Percentiles rank a stretch among this genome's conserved stretches.
Conservation (phyloP, 805 yeast genomes). For the Monosporozyma aerobia region DNA sequence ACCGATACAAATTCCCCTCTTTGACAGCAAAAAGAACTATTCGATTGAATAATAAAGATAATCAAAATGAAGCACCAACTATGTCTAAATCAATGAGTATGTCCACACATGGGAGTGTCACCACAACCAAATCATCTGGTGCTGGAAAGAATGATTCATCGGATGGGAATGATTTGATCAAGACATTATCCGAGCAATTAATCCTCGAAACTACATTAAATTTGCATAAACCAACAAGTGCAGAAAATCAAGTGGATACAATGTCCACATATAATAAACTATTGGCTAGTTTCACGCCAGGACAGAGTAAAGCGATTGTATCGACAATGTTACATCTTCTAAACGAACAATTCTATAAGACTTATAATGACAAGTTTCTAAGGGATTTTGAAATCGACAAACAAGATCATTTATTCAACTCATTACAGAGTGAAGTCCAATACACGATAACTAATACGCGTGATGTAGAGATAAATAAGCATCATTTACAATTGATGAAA, state of each 20-base stretch:
- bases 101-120: neutral
- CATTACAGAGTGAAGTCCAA: slow-evolving; percentile 79
- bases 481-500: slow-evolving; percentile 55
- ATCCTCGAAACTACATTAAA: slow-evolving; percentile 20
- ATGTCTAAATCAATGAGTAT: neutral
- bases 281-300: slow-evolving; percentile 14
- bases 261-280: slow-evolving; percentile 11
- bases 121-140: neutral
- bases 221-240: slow-evolving; percentile 19
- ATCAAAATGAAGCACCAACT: neutral
- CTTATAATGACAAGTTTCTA: slow-evolving; percentile 30
- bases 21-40: neutral
- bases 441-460: slow-evolving; percentile 70
- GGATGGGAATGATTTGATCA: slow-evolving; percentile 12
- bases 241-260: slow-evolving; percentile 27
- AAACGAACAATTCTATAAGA: slow-evolving; percentile 34
- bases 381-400: slow-evolving; percentile 65
- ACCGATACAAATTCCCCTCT: neutral
- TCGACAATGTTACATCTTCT: slow-evolving; percentile 29
- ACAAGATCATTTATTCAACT: slow-evolving; percentile 80
- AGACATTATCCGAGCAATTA: slow-evolving; percentile 24
- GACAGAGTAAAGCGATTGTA: slow-evolving; percentile 19
- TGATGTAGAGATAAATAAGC: slow-evolving; percentile 57
- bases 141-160: neutral
- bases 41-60: neutral